A percentile compares a stretch with the other conserved stretches of the same genome.
Conservation (phyloP, 2,329 filamentous ascomycete genomes). For the Alternaria tenuissima region DNA sequence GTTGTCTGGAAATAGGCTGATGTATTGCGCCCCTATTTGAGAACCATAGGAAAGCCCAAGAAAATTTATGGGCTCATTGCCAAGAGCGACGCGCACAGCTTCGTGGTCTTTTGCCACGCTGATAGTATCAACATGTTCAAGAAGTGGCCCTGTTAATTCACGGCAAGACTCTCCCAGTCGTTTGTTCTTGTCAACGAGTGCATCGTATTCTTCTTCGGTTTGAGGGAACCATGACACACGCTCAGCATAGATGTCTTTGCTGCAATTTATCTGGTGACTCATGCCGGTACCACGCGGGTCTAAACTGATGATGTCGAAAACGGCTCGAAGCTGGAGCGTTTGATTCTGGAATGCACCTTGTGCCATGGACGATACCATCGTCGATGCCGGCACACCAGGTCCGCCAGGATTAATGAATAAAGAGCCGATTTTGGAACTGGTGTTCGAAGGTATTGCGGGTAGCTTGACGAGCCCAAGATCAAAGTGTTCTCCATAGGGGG, state of each 20-base stretch:
- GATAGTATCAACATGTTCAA: slow-evolving; percentile 57
- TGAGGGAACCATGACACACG: slow-evolving; percentile 50
- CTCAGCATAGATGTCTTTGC: slow-evolving; percentile 49
- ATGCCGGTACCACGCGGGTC: slow-evolving; percentile 56
- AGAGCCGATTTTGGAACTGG: slow-evolving; percentile 40
- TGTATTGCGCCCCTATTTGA: slow-evolving; percentile 56
- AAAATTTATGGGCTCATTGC: slow-evolving; percentile 50
- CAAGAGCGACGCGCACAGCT: slow-evolving; percentile 44
- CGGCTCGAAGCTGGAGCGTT: slow-evolving; percentile 21
- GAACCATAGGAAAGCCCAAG: slow-evolving; percentile 58
- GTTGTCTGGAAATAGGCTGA: slow-evolving; percentile 55
- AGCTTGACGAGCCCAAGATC: slow-evolving; percentile 39
- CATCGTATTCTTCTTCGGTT: slow-evolving; percentile 50
- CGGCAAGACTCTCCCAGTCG: slow-evolving; percentile 53
- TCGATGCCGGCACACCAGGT: slow-evolving; percentile 47
- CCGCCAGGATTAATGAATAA: slow-evolving; percentile 56
- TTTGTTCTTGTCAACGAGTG: slow-evolving; percentile 52
- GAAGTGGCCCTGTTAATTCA: slow-evolving; percentile 50
- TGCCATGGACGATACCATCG: slow-evolving; percentile 24
- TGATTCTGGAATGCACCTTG: slow-evolving; percentile 10
- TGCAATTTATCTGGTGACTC: slow-evolving; percentile 53
- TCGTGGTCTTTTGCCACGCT: slow-evolving; percentile 46
- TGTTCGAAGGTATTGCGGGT: slow-evolving; percentile 21
- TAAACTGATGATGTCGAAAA: slow-evolving; percentile 56
- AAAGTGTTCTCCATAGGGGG: slow-evolving; percentile 38